Evolutionary conservation across 2,329 filamentous ascomycete genomes (phyloP), one percentile per base, ranked within the genome.

Genomic region (Emmonsia crescens): DNA sequence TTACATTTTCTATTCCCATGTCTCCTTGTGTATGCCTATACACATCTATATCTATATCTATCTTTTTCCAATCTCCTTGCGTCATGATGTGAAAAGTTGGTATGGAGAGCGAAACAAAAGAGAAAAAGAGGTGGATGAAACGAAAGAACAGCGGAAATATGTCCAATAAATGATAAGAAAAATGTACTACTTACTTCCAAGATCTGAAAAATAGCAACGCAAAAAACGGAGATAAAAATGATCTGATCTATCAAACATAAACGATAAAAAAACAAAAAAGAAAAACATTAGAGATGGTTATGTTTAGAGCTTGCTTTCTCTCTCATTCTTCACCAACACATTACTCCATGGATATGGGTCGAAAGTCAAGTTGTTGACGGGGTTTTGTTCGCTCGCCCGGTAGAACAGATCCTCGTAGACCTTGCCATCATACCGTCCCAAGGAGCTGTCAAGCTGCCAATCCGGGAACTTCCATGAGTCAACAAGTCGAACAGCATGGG

Each of bases 371-470:
- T 83, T 80, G 69, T 91, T 91, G 52, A 91, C 75, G 1, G 88
- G 88, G 69, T 91, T 91, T 67, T 87, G 74, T 77, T 89, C 82
- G 64, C 83, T 86, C 0, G 88, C 89, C 16, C 88, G 77, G 68
- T 85, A 78, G 75, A 91, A 91, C 78, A 91, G 80, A 68, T 91
- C 88, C 72, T 89, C 86, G 67, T 91, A 91, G 1, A 91, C 88
- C 68, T 87, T 85, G 24, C 89, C 88, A 64, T 91, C 88, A 51
- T 82, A 83, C 1, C 87, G 79, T 1, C 89, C 88, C 46, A 91
- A 73, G 62, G 83, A 85, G 67, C 83, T 86, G 71, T 91, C 88
- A 1, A 91, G 80, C 68, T 89, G 86, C 86, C 86, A 91, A 71
- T 91, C 88, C 1, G 88, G 85, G 74, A 91, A 89, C 63, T 83